Evolutionary conservation across 371 early-diverging fungal species (phyloP).

Genomic region (Fennellomyces sp.): DNA sequence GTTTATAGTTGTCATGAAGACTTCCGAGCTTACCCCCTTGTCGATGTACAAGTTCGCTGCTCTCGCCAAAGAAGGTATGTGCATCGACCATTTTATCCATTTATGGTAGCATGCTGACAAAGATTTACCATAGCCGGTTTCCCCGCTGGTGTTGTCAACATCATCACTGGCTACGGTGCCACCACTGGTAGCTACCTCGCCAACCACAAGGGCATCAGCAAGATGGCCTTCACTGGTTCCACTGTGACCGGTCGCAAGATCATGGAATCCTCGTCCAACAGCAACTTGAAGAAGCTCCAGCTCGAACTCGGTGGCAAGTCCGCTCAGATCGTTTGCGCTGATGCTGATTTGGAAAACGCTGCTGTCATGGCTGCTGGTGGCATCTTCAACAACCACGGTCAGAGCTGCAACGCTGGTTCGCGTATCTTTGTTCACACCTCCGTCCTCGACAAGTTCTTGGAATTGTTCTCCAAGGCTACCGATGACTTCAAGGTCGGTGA

Average conservation of each 20-base stretch:
- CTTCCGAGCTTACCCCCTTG: constrained; percentile 62
- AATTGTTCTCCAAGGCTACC: constrained; percentile 62
- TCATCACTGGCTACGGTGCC: constrained; percentile 60
- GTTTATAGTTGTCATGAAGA: constrained; percentile 51
- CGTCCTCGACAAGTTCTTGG: constrained; percentile 73
- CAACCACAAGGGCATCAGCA: constrained; percentile 31
- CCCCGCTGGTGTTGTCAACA: constrained; percentile 76
- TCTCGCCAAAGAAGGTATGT: constrained; percentile 48
- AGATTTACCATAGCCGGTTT: too few relatives aligned
- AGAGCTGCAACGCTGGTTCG: constrained; percentile 90
- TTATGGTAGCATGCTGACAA: too few relatives aligned
- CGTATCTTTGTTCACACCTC: constrained; percentile 81
- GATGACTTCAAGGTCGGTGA: constrained; percentile 61
- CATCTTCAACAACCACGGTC: constrained; percentile 84
- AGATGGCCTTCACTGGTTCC: constrained; percentile 72
- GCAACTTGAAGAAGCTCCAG: constrained; percentile 75
- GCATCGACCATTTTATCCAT: too few relatives aligned
- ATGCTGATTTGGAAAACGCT: constrained; percentile 81
- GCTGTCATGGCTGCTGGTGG: constrained; percentile 72
- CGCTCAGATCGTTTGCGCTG: constrained; percentile 86
- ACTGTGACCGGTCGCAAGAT: constrained; percentile 74
- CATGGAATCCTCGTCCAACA: constrained; percentile 64
- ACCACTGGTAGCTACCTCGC: constrained; percentile 35
- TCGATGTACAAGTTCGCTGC: constrained; percentile 47
- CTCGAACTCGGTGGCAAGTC: constrained; percentile 95